phyloP scores from a whole-genome alignment of 2,329 filamentous ascomycete genomes.

The Aspergillus fructus region DNA sequence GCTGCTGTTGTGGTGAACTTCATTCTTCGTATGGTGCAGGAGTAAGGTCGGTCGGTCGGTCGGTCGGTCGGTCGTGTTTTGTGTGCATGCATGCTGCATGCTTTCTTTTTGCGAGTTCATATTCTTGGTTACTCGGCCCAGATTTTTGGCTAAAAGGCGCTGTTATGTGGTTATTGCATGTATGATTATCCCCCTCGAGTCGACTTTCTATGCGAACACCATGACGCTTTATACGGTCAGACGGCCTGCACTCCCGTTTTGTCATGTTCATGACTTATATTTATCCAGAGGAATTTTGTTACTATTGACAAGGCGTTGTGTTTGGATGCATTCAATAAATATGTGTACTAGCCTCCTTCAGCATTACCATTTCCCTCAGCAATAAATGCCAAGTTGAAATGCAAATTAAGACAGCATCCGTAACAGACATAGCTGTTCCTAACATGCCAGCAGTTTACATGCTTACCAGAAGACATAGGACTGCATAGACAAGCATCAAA shows the following conservation, averaged over 20 bases:
- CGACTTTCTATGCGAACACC: neutral
- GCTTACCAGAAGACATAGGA: neutral
- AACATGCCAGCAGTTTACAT: neutral
- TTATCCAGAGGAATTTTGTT: neutral
- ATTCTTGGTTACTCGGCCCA: neutral
- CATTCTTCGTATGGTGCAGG: conserved; percentile 62
- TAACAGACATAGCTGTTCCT: neutral
- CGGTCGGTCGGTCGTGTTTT: neutral
- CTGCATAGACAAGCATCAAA: neutral
- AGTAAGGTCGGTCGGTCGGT: neutral
- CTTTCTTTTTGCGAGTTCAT: neutral
- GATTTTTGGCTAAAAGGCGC: neutral
- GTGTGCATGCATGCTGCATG: neutral
- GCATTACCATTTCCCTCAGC: neutral
- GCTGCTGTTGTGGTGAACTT: conserved; percentile 96
- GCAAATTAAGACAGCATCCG: neutral
- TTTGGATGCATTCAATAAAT: conserved; percentile 1
- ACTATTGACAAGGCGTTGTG: conserved; percentile 3
- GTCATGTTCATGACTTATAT: neutral
- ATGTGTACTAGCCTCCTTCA: neutral
- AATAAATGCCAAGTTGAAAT: neutral
- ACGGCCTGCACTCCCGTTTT: neutral
- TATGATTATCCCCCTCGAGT: conserved; percentile 2
- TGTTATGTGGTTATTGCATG: neutral
- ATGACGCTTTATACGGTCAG: neutral